Evolutionary conservation across 2,329 filamentous ascomycete species (phyloP).

Genomic region (Sclerotinia subarctica): DNA sequence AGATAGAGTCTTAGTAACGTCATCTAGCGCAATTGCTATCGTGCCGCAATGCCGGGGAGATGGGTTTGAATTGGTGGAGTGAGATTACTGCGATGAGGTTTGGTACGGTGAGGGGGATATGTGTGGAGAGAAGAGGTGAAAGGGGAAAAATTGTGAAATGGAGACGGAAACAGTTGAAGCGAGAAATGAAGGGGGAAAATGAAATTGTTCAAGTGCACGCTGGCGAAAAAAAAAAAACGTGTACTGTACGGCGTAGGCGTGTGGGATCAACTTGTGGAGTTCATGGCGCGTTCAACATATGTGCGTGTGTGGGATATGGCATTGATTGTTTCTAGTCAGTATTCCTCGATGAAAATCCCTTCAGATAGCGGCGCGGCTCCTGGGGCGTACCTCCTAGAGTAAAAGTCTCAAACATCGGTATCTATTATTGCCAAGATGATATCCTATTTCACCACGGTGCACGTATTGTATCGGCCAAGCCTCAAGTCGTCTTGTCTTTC

Average conservation of each 20-base stretch:
- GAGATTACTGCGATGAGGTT: not conserved
- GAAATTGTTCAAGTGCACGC: not conserved
- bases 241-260: not conserved
- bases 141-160: not conserved
- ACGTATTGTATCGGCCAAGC: not conserved
- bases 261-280: conserved; percentile 1
- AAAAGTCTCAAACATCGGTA: conserved; percentile 3
- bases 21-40: conserved; percentile 17
- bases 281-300: not conserved
- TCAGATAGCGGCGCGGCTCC: conserved; percentile 9
- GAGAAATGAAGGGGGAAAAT: conserved; percentile 15
- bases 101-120: not conserved
- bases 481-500: not conserved
- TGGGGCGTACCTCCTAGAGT: not conserved
- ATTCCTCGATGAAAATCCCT: not conserved
- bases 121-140: not conserved
- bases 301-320: conserved; percentile 2
- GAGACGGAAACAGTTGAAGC: not conserved
- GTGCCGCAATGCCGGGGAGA: conserved; percentile 15
- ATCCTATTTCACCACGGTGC: not conserved
- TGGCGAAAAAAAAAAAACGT: not conserved
- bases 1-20: conserved; percentile 14
- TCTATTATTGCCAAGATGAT: not conserved
- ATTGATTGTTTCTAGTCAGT: conserved; percentile 1
- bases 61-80: conserved; percentile 3